These are phyloP conservation scores for Thymus quinquecostatus DNA, from an alignment of 257 asterid genomes.

Conservation along the genomic window DNA sequence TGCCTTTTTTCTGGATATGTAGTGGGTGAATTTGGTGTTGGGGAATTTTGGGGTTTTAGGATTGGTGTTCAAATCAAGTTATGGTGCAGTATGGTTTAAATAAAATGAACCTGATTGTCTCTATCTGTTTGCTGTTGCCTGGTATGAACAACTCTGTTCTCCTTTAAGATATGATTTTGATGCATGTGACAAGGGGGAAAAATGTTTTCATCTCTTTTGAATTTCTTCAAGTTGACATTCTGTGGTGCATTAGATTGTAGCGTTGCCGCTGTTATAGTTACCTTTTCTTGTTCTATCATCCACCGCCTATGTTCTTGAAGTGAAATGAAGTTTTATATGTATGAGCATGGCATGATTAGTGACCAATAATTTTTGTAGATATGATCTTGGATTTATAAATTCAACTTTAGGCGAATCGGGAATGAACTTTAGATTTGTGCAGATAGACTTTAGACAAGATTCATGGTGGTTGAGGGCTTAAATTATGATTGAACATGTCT, in stretches of 20 bases:
- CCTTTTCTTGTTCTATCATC: background rate
- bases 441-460: background rate
- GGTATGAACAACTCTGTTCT: background rate
- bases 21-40: background rate
- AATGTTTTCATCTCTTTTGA: background rate
- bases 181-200: background rate
- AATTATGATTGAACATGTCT: background rate
- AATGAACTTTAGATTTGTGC: background rate
- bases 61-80: background rate
- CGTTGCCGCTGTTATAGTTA: background rate
- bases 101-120: background rate
- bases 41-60: background rate
- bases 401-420: background rate
- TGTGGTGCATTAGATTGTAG: background rate
- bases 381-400: background rate
- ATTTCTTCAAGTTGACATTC: background rate
- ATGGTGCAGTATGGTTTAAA: background rate
- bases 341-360: background rate
- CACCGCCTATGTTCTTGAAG: conserved; percentile 10
- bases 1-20: background rate
- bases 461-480: background rate
- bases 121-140: background rate
- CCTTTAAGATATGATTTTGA: background rate
- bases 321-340: conserved; percentile 2
- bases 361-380: background rate